Evolutionary conservation across 116 monocot genomes (phyloP).

Genomic region (Trichopus zeylanicus): DNA sequence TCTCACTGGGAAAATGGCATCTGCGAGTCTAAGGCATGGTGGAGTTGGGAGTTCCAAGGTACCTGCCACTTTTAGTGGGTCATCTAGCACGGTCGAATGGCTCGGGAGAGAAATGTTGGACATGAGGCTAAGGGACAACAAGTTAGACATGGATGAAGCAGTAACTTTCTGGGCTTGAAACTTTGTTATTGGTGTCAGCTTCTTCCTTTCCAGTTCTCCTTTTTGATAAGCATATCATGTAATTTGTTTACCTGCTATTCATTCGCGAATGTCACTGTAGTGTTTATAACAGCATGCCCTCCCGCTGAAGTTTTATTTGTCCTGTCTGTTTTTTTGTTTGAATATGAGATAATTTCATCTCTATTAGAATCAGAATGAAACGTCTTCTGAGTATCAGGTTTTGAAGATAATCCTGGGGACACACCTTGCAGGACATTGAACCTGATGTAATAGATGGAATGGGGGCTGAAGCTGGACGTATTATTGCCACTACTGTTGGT

Average conservation of each 20-base stretch:
- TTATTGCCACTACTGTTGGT: constrained; percentile 52
- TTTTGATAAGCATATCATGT: neutral
- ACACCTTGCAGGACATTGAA: constrained; percentile 42
- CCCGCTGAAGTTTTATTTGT: neutral
- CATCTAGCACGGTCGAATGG: constrained; percentile 58
- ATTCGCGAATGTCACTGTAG: neutral
- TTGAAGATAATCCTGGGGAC: neutral
- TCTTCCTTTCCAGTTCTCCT: neutral
- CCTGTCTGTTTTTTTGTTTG: neutral
- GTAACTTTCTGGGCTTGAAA: constrained; percentile 19
- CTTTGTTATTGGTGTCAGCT: neutral
- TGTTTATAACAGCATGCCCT: neutral
- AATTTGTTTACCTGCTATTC: neutral
- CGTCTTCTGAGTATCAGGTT: neutral
- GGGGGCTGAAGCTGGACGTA: constrained; percentile 50
- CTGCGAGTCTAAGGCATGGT: constrained; percentile 38
- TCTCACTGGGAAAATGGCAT: constrained; percentile 22
- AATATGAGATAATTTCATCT: neutral
- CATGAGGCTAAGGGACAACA: constrained; percentile 51
- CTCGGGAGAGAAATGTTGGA: constrained; percentile 65
- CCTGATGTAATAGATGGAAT: constrained; percentile 39
- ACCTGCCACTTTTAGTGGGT: constrained; percentile 26
- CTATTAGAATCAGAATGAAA: neutral
- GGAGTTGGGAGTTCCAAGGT: constrained; percentile 40
- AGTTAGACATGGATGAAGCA: constrained; percentile 28